Percentiles rank a stretch among this genome's conserved stretches.
Evolutionary conservation across 2,329 filamentous ascomycete species (phyloP).

Genomic region (Neonectria ditissima): DNA sequence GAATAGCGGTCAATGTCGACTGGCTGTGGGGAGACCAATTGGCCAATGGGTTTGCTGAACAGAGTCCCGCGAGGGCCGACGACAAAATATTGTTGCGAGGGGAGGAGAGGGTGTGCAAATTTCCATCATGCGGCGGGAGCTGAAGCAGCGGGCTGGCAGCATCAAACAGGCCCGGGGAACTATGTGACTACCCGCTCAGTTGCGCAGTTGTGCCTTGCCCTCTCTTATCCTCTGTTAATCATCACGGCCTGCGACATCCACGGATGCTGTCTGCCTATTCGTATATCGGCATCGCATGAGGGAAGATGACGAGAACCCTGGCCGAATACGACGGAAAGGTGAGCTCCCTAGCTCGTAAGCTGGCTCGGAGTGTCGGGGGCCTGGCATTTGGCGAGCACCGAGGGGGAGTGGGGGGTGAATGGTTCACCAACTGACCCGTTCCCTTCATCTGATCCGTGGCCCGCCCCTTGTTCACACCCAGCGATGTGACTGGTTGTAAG

Average conservation of each 20-base stretch:
- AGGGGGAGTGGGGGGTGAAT: conserved; percentile 19
- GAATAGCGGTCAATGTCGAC: conserved; percentile 37
- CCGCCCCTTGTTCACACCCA: conserved; percentile 4
- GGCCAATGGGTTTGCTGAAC: conserved; percentile 23
- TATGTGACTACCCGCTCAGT: not conserved
- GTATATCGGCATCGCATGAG: not conserved
- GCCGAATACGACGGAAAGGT: conserved; percentile 23
- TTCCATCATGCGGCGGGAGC: conserved; percentile 3
- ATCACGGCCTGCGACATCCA: not conserved
- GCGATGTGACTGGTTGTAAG: conserved; percentile 7
- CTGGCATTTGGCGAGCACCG: conserved; percentile 8
- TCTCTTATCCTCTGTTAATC: not conserved
- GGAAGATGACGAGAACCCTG: not conserved
- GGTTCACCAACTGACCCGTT: conserved; percentile 15
- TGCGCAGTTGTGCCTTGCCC: not conserved
- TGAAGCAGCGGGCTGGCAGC: not conserved
- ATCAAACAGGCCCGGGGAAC: conserved; percentile 1
- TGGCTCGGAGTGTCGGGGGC: conserved; percentile 16
- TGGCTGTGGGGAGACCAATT: conserved; percentile 22
- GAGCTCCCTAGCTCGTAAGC: not conserved
- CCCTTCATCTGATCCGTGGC: conserved; percentile 22
- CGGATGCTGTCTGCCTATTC: not conserved
- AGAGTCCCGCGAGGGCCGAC: conserved; percentile 12
- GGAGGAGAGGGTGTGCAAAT: conserved; percentile 1
- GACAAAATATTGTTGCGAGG: conserved; percentile 16